These are phyloP conservation scores for Lithospermum erythrorhizon DNA, from an alignment of 257 asterid species.

Conservation along the genomic window DNA sequence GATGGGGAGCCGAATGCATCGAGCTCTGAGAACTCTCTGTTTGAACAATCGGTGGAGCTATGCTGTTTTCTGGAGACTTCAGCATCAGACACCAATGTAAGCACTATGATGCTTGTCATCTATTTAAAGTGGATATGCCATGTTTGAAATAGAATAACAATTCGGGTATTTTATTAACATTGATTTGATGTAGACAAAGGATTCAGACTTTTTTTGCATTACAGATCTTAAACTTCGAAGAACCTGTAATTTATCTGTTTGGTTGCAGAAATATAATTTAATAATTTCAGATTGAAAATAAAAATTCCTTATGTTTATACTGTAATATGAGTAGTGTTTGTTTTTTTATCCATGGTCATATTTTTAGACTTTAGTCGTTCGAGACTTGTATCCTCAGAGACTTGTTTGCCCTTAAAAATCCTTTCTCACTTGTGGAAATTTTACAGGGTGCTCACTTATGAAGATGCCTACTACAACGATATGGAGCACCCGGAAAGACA, in stretches of 20 bases:
- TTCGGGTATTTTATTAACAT: not conserved
- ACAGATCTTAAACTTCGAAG: not conserved
- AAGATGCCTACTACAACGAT: slow-evolving; percentile 66
- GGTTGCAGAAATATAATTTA: no score
- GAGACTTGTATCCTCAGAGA: not conserved
- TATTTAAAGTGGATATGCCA: not conserved
- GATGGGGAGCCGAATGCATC: slow-evolving; percentile 70
- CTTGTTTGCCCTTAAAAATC: not conserved
- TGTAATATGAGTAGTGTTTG: not conserved
- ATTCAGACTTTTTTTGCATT: not conserved
- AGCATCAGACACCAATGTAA: slow-evolving; percentile 69
- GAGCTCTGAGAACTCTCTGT: slow-evolving; percentile 66
- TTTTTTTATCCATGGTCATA: not conserved
- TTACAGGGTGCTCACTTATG: slow-evolving; percentile 81
- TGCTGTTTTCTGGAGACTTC: slow-evolving; percentile 92
- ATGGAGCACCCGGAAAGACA: slow-evolving; percentile 30
- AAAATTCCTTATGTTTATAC: no score
- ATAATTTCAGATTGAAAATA: no score
- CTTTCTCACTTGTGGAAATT: slow-evolving; percentile 11
- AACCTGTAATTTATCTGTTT: not conserved
- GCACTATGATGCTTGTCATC: slow-evolving; percentile 21
- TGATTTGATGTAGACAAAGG: not conserved
- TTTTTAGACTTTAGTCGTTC: not conserved
- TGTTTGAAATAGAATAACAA: not conserved
- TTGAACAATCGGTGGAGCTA: slow-evolving; percentile 71